phyloP scores from a whole-genome alignment of 805 yeast genomes.

The Debaryomyces prosopidis region DNA sequence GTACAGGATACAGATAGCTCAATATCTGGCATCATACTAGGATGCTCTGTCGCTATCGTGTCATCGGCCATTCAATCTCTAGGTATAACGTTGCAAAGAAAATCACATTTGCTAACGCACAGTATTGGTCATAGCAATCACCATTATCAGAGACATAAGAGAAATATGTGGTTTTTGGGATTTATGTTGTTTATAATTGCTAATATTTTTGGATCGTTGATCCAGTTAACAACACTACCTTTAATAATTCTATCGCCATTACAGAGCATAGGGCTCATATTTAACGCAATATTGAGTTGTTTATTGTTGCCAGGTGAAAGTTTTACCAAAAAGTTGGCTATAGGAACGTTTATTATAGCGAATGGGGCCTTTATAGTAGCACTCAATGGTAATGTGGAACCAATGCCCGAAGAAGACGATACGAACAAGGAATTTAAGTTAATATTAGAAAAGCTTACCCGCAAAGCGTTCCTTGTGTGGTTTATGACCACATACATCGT shows the following conservation, averaged over 20 bases:
- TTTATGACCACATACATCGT: constrained; percentile 34
- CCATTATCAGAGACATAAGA: constrained; percentile 36
- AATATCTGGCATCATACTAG: constrained; percentile 32
- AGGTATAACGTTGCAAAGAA: constrained; percentile 80
- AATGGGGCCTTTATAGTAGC: constrained; percentile 80
- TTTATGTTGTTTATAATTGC: constrained; percentile 68
- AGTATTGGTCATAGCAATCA: constrained; percentile 25
- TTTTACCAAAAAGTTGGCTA: constrained; percentile 55
- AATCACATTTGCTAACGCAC: constrained; percentile 54
- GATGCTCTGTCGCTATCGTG: constrained; percentile 68
- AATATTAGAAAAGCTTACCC: constrained; percentile 35
- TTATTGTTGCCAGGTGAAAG: constrained; percentile 64
- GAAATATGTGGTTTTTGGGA: constrained; percentile 76
- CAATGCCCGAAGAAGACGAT: constrained; percentile 19
- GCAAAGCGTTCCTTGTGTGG: constrained; percentile 61
- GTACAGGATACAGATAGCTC: background rate
- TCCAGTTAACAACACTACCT: constrained; percentile 84
- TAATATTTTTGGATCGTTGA: constrained; percentile 76
- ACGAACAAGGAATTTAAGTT: constrained; percentile 35
- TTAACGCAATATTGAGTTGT: constrained; percentile 73
- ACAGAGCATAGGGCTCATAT: constrained; percentile 86
- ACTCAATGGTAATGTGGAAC: constrained; percentile 55
- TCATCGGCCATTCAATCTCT: constrained; percentile 80
- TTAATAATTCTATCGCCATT: constrained; percentile 76
- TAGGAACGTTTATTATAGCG: constrained; percentile 69